A percentile compares a stretch with the other conserved stretches of the same genome.
phyloP scores from a whole-genome alignment of 345 rosid species.

The Physaria fendleri region DNA sequence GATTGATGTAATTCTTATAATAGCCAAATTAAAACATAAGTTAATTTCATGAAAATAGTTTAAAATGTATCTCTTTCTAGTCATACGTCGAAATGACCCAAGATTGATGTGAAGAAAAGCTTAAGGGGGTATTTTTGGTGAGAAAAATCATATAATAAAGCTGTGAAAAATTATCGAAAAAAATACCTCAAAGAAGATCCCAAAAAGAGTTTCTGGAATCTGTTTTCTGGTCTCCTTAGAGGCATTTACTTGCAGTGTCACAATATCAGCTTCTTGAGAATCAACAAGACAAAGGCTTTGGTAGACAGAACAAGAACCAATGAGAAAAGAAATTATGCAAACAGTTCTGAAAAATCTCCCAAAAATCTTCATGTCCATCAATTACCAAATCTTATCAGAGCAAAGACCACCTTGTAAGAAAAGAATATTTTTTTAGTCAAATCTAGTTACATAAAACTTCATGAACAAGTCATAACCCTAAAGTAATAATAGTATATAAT shows the following conservation, averaged over 20 bases:
- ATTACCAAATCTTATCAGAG: slow-evolving; percentile 21
- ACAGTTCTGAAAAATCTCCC: slow-evolving; percentile 23
- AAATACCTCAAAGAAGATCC: slow-evolving; percentile 94
- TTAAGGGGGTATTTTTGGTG: background rate
- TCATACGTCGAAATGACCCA: no score
- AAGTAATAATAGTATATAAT: background rate
- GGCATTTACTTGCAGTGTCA: slow-evolving; percentile 45
- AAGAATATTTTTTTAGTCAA: background rate
- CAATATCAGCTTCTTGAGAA: slow-evolving; percentile 28
- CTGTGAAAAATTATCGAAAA: background rate
- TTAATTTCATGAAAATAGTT: no score
- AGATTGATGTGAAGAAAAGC: no score
- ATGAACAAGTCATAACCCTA: background rate
- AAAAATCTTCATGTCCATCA: slow-evolving; percentile 13
- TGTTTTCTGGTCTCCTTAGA: slow-evolving; percentile 32
- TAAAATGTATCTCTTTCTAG: no score
- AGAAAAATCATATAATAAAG: background rate
- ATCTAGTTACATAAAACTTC: background rate
- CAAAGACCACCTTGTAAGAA: slow-evolving; percentile 17
- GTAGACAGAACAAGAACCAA: slow-evolving; percentile 28
- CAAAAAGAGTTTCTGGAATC: slow-evolving; percentile 78
- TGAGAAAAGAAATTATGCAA: slow-evolving; percentile 29
- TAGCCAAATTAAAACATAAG: no score
- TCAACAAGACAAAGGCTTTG: slow-evolving; percentile 36
- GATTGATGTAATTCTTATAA: no score